A percentile compares a stretch with the other conserved stretches of the same genome.
These are phyloP conservation scores for Penicillium sp. DNA, from an alignment of 2,329 filamentous ascomycete genomes.

Conservation along the genomic window DNA sequence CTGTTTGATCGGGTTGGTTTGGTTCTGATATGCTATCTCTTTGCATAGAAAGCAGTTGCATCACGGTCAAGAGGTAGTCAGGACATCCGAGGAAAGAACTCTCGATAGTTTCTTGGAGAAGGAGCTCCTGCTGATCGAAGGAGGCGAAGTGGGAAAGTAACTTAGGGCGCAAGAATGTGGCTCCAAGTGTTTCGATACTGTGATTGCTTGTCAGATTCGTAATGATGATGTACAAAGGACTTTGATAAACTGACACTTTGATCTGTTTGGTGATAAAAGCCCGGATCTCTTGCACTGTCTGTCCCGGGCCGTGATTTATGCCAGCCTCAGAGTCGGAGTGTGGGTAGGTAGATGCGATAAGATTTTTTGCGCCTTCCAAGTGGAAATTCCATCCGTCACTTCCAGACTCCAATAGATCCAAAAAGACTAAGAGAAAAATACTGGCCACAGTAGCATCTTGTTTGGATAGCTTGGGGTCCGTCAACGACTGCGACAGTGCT, in stretches of 20 bases:
- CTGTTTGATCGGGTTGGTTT: neutral
- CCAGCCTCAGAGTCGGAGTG: constrained; percentile 10
- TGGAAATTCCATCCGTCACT: constrained; percentile 39
- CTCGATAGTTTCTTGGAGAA: constrained; percentile 32
- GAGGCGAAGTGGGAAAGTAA: constrained; percentile 29
- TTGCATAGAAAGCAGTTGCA: constrained; percentile 31
- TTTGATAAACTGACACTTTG: constrained; percentile 26
- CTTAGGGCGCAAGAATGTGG: constrained; percentile 35
- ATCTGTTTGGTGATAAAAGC: constrained; percentile 36
- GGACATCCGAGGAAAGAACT: constrained; percentile 42
- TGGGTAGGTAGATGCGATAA: constrained; percentile 25
- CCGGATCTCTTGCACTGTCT: constrained; percentile 32
- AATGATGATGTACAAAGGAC: neutral
- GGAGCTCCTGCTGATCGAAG: constrained; percentile 14
- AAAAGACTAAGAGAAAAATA: constrained; percentile 37
- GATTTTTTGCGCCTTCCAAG: constrained; percentile 34
- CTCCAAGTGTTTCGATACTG: constrained; percentile 39
- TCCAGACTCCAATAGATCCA: constrained; percentile 37
- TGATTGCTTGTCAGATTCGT: neutral
- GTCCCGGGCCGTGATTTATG: constrained; percentile 25
- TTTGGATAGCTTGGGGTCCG: constrained; percentile 11
- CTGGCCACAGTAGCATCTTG: constrained; percentile 37
- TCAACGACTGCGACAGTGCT: constrained; percentile 28
- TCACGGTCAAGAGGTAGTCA: constrained; percentile 33
- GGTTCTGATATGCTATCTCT: constrained; percentile 26